Conservation (phyloP, 208 protist genomes). For the Acanthamoeba pearcei region DNA sequence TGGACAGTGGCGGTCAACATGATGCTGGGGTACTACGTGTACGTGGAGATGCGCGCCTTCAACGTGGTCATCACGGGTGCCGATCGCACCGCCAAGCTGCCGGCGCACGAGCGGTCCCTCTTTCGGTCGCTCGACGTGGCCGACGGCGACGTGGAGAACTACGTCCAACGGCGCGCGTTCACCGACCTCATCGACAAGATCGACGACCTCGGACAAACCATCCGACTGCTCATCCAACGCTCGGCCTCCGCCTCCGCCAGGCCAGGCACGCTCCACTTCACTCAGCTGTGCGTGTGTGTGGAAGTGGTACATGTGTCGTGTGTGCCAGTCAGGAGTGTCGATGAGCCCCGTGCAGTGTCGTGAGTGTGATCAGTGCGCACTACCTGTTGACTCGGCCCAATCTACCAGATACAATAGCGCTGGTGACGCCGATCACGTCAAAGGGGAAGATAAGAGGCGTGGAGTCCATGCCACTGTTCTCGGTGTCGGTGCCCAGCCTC, state of each 20-base stretch:
- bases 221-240: neutral
- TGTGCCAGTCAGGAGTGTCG: too few relatives aligned
- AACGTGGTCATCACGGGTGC: neutral
- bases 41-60: neutral
- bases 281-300: too few relatives aligned
- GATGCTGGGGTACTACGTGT: conserved; percentile 21
- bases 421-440: conserved; percentile 17
- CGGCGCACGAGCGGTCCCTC: neutral
- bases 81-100: neutral
- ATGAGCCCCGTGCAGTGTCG: too few relatives aligned
- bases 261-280: too few relatives aligned
- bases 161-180: neutral
- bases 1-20: neutral
- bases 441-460: neutral
- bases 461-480: neutral
- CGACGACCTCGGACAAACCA: conserved; percentile 14
- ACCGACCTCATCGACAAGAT: conserved; percentile 18
- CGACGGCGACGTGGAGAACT: neutral
- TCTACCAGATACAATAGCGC: neutral
- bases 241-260: too few relatives aligned
- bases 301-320: too few relatives aligned
- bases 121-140: neutral
- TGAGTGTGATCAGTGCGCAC: too few relatives aligned
- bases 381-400: neutral
- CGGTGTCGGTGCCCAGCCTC: neutral